These are phyloP conservation scores for Claviceps humidiphila DNA, from an alignment of 2,329 filamentous ascomycete species.

Conservation along the genomic window DNA sequence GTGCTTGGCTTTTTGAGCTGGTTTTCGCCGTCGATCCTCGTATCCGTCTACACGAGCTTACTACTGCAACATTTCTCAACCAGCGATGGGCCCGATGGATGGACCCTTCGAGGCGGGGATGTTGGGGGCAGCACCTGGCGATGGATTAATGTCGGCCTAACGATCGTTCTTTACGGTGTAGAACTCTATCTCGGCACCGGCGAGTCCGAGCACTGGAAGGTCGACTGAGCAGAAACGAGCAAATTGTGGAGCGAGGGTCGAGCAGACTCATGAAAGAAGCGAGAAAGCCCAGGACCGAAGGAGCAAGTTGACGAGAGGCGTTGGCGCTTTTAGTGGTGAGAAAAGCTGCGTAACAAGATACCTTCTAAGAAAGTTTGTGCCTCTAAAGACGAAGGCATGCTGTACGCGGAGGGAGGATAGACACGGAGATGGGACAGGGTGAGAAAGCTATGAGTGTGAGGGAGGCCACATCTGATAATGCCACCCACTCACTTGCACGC, in stretches of 20 bases:
- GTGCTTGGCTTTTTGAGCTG: slow-evolving; percentile 76
- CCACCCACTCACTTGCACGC: not conserved
- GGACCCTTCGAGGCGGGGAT: slow-evolving; percentile 74
- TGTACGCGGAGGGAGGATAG: not conserved
- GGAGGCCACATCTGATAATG: not conserved
- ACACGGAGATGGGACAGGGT: not conserved
- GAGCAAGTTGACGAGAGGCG: not conserved
- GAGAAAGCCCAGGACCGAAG: not conserved
- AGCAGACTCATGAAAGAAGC: not conserved
- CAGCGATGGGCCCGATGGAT: slow-evolving; percentile 57
- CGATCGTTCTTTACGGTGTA: slow-evolving; percentile 79
- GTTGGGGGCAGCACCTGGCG: slow-evolving; percentile 74
- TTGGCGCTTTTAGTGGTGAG: not conserved
- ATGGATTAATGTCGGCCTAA: slow-evolving; percentile 84
- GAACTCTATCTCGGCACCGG: slow-evolving; percentile 80
- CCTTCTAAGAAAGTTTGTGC: not conserved
- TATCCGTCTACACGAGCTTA: slow-evolving; percentile 91
- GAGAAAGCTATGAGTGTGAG: not conserved
- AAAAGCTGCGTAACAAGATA: not conserved
- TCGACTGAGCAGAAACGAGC: slow-evolving; percentile 45
- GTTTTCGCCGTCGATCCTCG: slow-evolving; percentile 89
- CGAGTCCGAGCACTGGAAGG: slow-evolving; percentile 90
- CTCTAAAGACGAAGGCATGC: not conserved
- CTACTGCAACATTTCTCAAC: slow-evolving; percentile 91
- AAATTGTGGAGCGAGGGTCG: not conserved